phyloP scores from a whole-genome alignment of 805 yeast genomes.

The Maudiozyma barnettii region DNA sequence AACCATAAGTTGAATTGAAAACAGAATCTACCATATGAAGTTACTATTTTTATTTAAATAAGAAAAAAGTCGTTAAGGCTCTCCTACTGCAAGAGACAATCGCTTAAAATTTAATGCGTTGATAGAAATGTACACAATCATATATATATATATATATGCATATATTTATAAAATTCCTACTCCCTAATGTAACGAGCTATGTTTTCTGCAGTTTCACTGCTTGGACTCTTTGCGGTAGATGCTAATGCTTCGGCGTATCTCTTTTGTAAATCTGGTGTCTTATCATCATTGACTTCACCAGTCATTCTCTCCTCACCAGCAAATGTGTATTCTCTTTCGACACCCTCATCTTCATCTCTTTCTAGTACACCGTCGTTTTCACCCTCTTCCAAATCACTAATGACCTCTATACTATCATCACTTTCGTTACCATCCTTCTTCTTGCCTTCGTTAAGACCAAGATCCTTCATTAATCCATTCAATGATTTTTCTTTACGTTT shows the following conservation, averaged over 20 bases:
- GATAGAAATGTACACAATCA: background rate
- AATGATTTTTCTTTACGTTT: slow-evolving; percentile 62
- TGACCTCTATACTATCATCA: slow-evolving; percentile 46
- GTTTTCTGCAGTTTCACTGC: slow-evolving; percentile 60
- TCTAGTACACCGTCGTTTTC: slow-evolving; percentile 35
- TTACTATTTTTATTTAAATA: no score
- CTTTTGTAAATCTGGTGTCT: slow-evolving; percentile 43
- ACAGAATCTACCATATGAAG: no score
- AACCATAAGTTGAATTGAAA: no score
- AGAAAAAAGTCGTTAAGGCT: no score
- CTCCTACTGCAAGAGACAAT: no score
- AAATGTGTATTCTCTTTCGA: slow-evolving; percentile 62
- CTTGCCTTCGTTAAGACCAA: slow-evolving; percentile 46
- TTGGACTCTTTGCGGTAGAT: slow-evolving; percentile 47
- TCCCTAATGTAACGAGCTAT: slow-evolving; percentile 58
- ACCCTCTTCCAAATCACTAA: slow-evolving; percentile 35
- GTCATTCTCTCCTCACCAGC: slow-evolving; percentile 52
- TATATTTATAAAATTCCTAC: slow-evolving; percentile 1
- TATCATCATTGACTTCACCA: slow-evolving; percentile 44
- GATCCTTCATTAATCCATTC: slow-evolving; percentile 70
- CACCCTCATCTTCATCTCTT: slow-evolving; percentile 44
- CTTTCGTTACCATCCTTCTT: slow-evolving; percentile 23
- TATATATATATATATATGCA: background rate
- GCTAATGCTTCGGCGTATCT: slow-evolving; percentile 70
- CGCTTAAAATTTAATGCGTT: no score